A percentile compares a stretch with the other conserved stretches of the same genome.
phyloP scores from a whole-genome alignment of 306 rosid genomes.

The Sesbania bispinosa region DNA sequence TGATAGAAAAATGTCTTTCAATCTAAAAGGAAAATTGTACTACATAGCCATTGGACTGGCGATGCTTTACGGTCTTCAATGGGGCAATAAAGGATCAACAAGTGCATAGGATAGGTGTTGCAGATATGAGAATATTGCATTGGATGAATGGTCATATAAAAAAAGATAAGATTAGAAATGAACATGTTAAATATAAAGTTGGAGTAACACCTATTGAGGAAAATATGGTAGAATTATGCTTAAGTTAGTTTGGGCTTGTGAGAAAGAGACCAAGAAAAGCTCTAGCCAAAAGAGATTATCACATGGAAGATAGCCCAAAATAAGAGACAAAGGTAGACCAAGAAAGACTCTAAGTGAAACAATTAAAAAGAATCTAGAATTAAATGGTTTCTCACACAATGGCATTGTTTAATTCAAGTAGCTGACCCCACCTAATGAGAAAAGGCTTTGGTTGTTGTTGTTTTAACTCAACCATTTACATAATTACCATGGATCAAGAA shows the following conservation, averaged over 20 bases:
- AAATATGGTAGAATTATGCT: neutral
- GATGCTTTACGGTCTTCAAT: neutral
- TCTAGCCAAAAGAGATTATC: neutral
- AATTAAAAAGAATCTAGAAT: neutral
- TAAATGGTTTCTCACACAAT: neutral
- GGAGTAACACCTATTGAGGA: neutral
- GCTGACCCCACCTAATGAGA: neutral
- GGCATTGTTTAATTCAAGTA: neutral
- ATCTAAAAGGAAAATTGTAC: neutral
- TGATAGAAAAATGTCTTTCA: neutral
- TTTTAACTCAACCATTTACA: neutral
- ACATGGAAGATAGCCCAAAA: neutral
- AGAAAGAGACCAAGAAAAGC: neutral
- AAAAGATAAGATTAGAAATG: neutral
- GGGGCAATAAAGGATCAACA: neutral
- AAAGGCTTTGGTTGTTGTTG: constrained; percentile 4
- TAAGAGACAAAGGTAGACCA: neutral
- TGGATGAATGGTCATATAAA: neutral
- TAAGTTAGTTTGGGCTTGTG: neutral
- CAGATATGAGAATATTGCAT: neutral
- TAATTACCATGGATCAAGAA: neutral
- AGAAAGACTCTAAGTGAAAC: neutral
- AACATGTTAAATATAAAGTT: neutral
- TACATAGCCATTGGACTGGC: neutral
- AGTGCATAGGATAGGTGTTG: neutral